Evolutionary conservation across 1,139 yeast genomes (phyloP), one percentile per base, ranked within the genome.

Genomic region (Zygoascus meyerae): DNA sequence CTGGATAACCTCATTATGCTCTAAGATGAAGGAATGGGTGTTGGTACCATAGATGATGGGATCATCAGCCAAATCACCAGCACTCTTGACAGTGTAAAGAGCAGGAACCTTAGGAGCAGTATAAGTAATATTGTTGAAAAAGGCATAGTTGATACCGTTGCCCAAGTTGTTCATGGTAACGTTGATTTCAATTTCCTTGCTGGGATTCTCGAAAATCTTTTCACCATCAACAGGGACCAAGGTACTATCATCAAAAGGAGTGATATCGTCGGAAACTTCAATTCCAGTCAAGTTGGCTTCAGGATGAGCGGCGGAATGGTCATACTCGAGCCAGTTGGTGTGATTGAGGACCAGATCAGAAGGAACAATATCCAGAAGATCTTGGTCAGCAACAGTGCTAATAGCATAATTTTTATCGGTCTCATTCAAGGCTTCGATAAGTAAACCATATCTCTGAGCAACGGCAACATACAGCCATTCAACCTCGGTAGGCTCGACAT

Each of bases 71-170:
- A 36, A 17, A 14, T 52, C 47, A 46, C 94, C 78, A 17, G 71
- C 60, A 38, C 84, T 72, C 57, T 86, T 64, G 15, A 78, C 95
- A 2, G 95, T 78, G 64, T 77, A 74, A 53, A 90, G 70, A 5
- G 90, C 73, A 37, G 97, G 97, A 12, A 89, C 92, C 66, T 79
- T 81, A 48, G 97, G 95, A 33, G 76, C 64, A 21, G 77, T 72
- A 67, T 78, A 90, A 14, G 95, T 74, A 55, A 81, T 72, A 62
- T 83, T 81, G 72, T 89, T 86, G 79, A 90, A 86, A 68, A 89
- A 81, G 9, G 97, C 96, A 63, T 89, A 90, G 68, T 85, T 86
- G 51, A 83, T 72, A 66, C 97, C 97, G 63, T 86, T 73, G 41
- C 74, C 77, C 64, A 89, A 73, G 68, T 84, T 85, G 62, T 83